phyloP scores from a whole-genome alignment of 2,329 filamentous ascomycete species.

The Aspergillus nomiae region DNA sequence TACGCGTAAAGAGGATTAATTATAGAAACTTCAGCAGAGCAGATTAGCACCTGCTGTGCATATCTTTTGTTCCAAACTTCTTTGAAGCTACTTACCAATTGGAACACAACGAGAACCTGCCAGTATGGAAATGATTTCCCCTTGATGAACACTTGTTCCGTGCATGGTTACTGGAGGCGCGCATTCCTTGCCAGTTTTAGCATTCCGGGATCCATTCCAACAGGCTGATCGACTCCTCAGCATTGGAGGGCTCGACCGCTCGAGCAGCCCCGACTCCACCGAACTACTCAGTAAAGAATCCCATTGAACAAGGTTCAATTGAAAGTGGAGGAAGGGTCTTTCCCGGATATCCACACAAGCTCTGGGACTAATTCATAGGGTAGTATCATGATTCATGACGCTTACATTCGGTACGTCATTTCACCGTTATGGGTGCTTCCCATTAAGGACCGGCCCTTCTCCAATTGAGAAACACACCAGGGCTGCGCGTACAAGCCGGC shows the following conservation, averaged over 20 bases:
- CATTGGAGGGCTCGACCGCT: slow-evolving; percentile 17
- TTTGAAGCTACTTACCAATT: slow-evolving; percentile 5
- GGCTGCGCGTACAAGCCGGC: slow-evolving; percentile 2
- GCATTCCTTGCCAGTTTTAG: slow-evolving; percentile 35
- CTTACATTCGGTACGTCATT: slow-evolving; percentile 30
- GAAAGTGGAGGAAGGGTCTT: slow-evolving; percentile 9
- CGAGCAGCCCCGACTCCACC: slow-evolving; percentile 16
- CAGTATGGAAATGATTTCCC: slow-evolving; percentile 20
- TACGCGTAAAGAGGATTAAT: slow-evolving; percentile 16
- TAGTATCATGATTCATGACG: slow-evolving; percentile 41
- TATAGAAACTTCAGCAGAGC: slow-evolving; percentile 18
- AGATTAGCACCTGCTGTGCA: slow-evolving; percentile 2
- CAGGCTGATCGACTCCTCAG: slow-evolving; percentile 16
- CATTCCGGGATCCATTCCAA: slow-evolving; percentile 33
- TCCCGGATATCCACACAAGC: slow-evolving; percentile 10
- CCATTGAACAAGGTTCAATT: slow-evolving; percentile 5
- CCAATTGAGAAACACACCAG: slow-evolving; percentile 2
- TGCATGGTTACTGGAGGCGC: slow-evolving; percentile 35
- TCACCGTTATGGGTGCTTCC: slow-evolving; percentile 3
- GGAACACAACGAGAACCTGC: slow-evolving; percentile 11
- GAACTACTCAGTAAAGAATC: slow-evolving; percentile 15
- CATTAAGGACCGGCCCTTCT: slow-evolving; percentile 7
- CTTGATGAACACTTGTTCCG: slow-evolving; percentile 15
- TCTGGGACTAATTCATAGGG: slow-evolving; percentile 19
- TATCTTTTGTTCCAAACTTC: slow-evolving; percentile 6